Conservation (phyloP, 768 basidiomycete species). For the Trametes elegans region DNA sequence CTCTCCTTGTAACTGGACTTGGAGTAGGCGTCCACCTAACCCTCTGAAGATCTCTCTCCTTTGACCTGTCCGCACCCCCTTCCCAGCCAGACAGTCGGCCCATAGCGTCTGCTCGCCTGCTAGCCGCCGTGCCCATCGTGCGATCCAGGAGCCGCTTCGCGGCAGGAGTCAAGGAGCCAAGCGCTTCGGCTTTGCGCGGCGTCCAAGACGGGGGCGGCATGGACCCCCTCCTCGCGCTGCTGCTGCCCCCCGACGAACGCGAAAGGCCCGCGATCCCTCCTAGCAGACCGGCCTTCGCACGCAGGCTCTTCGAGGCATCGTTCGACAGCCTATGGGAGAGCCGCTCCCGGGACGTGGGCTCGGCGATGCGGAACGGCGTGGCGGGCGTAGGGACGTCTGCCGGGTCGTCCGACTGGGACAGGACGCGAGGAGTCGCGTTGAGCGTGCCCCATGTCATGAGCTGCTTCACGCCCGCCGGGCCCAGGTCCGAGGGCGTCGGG, state of each 20-base stretch:
- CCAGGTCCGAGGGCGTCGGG: conserved; percentile 79
- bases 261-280: conserved; percentile 41
- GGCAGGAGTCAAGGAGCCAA: conserved; percentile 84
- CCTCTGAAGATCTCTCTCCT: conserved; percentile 61
- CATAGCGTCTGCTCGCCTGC: conserved; percentile 68
- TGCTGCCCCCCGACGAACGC: conserved; percentile 37
- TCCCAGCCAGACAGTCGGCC: conserved; percentile 58
- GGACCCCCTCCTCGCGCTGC: conserved; percentile 42
- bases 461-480: conserved; percentile 80
- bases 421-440: conserved; percentile 85
- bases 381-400: conserved; percentile 37
- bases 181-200: conserved; percentile 67
- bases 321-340: conserved; percentile 80
- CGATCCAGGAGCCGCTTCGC: conserved; percentile 73
- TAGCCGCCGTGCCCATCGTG: conserved; percentile 60
- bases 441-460: conserved; percentile 98
- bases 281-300: conserved; percentile 69
- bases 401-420: conserved; percentile 61
- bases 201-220: conserved; percentile 85
- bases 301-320: conserved; percentile 77
- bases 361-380: conserved; percentile 77
- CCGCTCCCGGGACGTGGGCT: conserved; percentile 75
- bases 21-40: conserved; percentile 84
- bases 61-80: conserved; percentile 34
- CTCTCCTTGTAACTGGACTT: conserved; percentile 38